Base-by-base conservation (phyloP, 2,329 filamentous ascomycete genomes). In the Beauveria asiatica region DNA sequence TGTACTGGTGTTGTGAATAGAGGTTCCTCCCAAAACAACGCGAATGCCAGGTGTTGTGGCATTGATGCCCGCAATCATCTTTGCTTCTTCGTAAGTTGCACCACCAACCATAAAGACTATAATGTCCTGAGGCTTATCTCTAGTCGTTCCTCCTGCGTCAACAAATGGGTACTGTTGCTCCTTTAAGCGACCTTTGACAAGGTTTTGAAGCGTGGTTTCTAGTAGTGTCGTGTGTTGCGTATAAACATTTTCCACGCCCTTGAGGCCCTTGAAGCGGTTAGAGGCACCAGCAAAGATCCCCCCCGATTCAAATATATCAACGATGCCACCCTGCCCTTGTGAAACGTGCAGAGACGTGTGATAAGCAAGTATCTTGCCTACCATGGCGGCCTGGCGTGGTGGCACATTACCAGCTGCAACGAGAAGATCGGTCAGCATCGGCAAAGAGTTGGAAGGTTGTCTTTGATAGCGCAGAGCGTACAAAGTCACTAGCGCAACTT, bases 181-280 rank as follows among this genome's bases (percentile, higher is more conserved):
- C 67, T 86, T 88, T 61, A 99, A 75, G 33, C 89, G 85, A 0
- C 94, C 95, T 70, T 96, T 97, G 76, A 97, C 92, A 56, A 99
- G 78, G 67, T 93, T 93, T 70, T 97, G 93, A 19, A 99, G 76
- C 0, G 92, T 97, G 25, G 83, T 83, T 72, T 97, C 92, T 17
- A 99, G 75, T 23, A 91, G 82, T 0, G 95, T 92, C 6, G 91
- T 95, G 73, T 99, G 94, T 72, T 99, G 95, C 0, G 94, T 99
- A 72, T 99, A 99, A 30, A 99, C 94, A 67, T 99, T 99, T 72
- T 99, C 95, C 1, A 99, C 94, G 1, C 94, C 94, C 70, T 97
- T 97, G 16, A 99, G 80, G 0, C 94, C 94, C 69, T 96, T 96
- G 73, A 99, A 92, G 5, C 92, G 86, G 68, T 88, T 90, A 44